These are phyloP conservation scores for Aspergillus ostianus DNA, from an alignment of 495 filamentous ascomycete species.

Conservation along the genomic window DNA sequence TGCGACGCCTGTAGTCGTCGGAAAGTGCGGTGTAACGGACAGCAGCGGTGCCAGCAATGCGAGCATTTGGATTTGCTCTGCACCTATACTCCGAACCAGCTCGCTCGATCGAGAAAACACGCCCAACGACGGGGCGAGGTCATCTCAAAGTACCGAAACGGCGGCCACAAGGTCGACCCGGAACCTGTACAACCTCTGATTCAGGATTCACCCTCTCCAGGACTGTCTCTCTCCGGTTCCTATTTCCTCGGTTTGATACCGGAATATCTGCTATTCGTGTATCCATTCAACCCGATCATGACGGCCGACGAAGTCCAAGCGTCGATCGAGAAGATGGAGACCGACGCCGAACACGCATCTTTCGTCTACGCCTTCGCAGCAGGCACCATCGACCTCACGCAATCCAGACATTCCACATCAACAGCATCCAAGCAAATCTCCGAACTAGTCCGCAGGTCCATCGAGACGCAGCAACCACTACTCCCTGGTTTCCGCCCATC, in stretches of 20 bases:
- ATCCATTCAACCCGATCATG: conserved; percentile 31
- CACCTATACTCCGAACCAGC: conserved; percentile 22
- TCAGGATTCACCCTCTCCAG: neutral
- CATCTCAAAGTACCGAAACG: conserved; percentile 23
- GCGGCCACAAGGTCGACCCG: neutral
- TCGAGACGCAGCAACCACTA: conserved; percentile 24
- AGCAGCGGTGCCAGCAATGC: conserved; percentile 32
- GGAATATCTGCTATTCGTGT: conserved; percentile 28
- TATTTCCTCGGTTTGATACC: conserved; percentile 18
- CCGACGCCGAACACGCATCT: conserved; percentile 19
- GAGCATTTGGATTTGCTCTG: conserved; percentile 28
- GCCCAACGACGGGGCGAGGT: conserved; percentile 22
- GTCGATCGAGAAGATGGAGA: conserved; percentile 24
- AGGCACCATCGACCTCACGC: conserved; percentile 28
- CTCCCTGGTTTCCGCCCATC: conserved; percentile 20
- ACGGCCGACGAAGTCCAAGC: conserved; percentile 18
- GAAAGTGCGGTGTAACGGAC: conserved; percentile 4
- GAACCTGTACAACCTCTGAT: conserved; percentile 1
- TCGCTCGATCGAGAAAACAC: conserved; percentile 23
- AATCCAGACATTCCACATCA: conserved; percentile 10
- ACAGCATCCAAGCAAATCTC: conserved; percentile 17
- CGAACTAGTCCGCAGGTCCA: conserved; percentile 22
- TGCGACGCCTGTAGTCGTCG: conserved; percentile 5
- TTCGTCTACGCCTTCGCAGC: conserved; percentile 30
- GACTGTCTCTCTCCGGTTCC: conserved; percentile 7